Evolutionary conservation across 345 rosid species (phyloP).

Genomic region (Euphorbia tirucalli): DNA sequence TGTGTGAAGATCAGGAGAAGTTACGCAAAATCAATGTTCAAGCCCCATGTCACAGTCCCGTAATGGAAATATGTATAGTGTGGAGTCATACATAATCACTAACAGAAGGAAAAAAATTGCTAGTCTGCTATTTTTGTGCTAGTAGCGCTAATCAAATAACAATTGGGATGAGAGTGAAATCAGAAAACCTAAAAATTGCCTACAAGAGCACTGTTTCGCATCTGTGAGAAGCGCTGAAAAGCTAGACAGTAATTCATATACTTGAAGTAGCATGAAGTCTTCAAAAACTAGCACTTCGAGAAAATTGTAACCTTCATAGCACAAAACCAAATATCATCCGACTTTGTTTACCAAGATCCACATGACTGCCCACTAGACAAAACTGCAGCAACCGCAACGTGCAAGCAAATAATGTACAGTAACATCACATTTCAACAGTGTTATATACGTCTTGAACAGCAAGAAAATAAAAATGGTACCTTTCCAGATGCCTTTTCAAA

Average conservation of each 20-base stretch:
- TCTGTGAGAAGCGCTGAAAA: too few relatives aligned
- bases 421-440: not conserved
- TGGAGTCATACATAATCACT: not conserved
- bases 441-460: not conserved
- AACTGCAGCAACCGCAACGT: not conserved
- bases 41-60: too few relatives aligned
- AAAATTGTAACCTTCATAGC: not conserved
- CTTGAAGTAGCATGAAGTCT: too few relatives aligned
- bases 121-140: not conserved
- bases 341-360: not conserved
- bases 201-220: too few relatives aligned
- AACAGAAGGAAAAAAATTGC: too few relatives aligned
- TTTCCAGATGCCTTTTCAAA: slow-evolving; percentile 92
- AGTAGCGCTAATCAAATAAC: not conserved
- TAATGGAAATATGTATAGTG: too few relatives aligned
- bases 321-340: not conserved
- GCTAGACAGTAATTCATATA: too few relatives aligned
- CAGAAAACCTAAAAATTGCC: too few relatives aligned
- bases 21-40: not conserved
- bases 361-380: not conserved
- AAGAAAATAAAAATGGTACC: slow-evolving; percentile 35
- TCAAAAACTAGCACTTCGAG: too few relatives aligned
- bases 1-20: not conserved
- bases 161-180: not conserved
- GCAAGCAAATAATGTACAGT: not conserved